A percentile compares a stretch with the other conserved stretches of the same genome.
phyloP scores from a whole-genome alignment of 1,284 basidiomycete species.

The Stereum hirsutum region DNA sequence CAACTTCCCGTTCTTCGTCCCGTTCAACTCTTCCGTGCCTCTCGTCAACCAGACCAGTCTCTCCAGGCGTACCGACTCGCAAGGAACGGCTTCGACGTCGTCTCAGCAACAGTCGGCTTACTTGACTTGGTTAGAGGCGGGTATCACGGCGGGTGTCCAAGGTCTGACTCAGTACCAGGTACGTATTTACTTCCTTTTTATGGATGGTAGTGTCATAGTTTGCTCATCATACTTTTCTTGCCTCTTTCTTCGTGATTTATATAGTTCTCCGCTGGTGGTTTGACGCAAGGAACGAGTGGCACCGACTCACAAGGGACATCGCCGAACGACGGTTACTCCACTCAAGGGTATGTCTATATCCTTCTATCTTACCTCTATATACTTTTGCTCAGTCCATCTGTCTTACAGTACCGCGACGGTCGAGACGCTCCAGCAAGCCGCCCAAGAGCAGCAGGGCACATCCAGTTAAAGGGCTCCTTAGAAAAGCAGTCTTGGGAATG shows the following conservation, averaged over 20 bases:
- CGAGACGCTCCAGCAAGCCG: too few species aligned
- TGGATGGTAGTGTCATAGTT: too few species aligned
- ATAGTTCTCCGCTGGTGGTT: not conserved
- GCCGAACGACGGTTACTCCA: conserved; percentile 57
- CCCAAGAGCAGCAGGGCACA: too few species aligned
- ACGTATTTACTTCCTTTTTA: too few species aligned
- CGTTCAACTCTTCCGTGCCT: conserved; percentile 47
- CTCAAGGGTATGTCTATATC: conserved; percentile 18
- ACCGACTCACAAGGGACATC: conserved; percentile 31
- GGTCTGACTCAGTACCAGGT: conserved; percentile 55
- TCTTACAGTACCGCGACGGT: too few species aligned
- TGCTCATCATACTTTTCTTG: not conserved
- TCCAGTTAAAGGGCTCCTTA: too few species aligned
- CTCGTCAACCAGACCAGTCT: conserved; percentile 19
- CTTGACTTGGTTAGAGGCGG: conserved; percentile 38
- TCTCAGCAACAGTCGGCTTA: conserved; percentile 44
- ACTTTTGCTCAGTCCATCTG: conserved; percentile 1
- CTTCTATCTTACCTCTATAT: not conserved
- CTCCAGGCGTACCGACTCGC: conserved; percentile 14
- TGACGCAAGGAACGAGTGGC: too few species aligned
- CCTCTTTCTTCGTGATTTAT: not conserved
- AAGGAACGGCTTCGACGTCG: conserved; percentile 29
- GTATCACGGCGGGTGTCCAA: conserved; percentile 31
- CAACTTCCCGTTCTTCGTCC: conserved; percentile 43
- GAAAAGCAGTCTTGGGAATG: too few species aligned